A percentile compares a stretch with the other conserved stretches of the same genome.
Evolutionary conservation across 345 rosid species (phyloP).

Genomic region (Kandelia obovata): DNA sequence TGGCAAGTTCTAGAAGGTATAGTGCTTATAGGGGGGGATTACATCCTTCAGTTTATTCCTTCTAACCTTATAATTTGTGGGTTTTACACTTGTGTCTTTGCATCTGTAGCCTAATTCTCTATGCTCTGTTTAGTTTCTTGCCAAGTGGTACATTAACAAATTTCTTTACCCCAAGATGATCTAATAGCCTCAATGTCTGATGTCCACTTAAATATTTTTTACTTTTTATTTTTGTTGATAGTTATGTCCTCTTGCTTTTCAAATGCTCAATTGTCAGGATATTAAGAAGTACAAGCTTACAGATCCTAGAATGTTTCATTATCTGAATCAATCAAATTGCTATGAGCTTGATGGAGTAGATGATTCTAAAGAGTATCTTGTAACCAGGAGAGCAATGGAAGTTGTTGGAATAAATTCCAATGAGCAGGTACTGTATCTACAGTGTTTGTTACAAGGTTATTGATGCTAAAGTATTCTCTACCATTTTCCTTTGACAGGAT

Average conservation of each 20-base stretch:
- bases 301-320: constrained; percentile 78
- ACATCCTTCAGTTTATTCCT: neutral
- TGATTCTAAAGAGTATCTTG: constrained; percentile 73
- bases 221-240: neutral
- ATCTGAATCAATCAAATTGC: constrained; percentile 90
- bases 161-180: neutral
- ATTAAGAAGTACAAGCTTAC: constrained; percentile 67
- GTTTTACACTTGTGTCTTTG: neutral
- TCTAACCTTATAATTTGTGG: neutral
- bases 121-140: neutral
- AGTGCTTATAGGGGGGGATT: no score
- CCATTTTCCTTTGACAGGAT: constrained; percentile 43
- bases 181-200: neutral
- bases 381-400: constrained; percentile 91
- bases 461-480: constrained; percentile 20
- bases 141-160: neutral
- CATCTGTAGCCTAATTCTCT: no score
- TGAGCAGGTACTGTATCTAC: constrained; percentile 61
- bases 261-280: constrained; percentile 46
- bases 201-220: no score
- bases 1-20: no score
- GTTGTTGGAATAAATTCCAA: constrained; percentile 79
- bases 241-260: neutral
- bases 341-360: constrained; percentile 66
- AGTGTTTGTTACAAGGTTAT: constrained; percentile 16